phyloP scores from a whole-genome alignment of 495 filamentous ascomycete genomes.

The Trichoderma virens region DNA sequence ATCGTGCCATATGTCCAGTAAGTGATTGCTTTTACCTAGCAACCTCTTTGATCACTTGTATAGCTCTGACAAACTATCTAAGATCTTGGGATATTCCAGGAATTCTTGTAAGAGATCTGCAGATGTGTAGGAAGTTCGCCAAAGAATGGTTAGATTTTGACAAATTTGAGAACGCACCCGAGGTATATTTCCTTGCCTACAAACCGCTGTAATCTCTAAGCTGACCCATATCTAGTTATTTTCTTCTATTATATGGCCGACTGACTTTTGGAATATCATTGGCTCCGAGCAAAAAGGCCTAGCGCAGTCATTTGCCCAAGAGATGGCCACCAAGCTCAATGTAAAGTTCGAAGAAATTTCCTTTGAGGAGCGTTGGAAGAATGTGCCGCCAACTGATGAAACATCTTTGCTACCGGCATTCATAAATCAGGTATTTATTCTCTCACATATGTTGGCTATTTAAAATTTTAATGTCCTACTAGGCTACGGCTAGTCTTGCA shows the following conservation, averaged over 20 bases:
- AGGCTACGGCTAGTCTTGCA: not conserved
- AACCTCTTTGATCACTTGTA: no score
- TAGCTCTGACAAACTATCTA: not conserved
- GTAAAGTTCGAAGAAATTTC: not conserved
- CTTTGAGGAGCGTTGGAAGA: not conserved
- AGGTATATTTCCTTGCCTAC: not conserved
- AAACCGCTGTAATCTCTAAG: not conserved
- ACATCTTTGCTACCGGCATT: not conserved
- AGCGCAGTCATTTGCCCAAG: not conserved
- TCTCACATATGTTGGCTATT: not conserved
- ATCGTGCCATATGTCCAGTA: not conserved
- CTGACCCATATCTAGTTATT: not conserved
- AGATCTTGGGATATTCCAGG: not conserved
- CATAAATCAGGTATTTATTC: not conserved
- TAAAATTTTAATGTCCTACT: not conserved
- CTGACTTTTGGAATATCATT: not conserved
- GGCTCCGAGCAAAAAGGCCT: not conserved
- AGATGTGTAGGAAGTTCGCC: not conserved
- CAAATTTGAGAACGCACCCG: not conserved
- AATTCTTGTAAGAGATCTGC: not conserved
- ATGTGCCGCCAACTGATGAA: not conserved
- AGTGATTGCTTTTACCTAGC: not conserved
- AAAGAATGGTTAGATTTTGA: not conserved
- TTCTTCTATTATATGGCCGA: not conserved
- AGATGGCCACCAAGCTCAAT: not conserved